Percentiles rank a stretch among this genome's conserved stretches.
Conservation (phyloP, 495 filamentous ascomycete species). For the Lindgomyces ingoldianus region DNA sequence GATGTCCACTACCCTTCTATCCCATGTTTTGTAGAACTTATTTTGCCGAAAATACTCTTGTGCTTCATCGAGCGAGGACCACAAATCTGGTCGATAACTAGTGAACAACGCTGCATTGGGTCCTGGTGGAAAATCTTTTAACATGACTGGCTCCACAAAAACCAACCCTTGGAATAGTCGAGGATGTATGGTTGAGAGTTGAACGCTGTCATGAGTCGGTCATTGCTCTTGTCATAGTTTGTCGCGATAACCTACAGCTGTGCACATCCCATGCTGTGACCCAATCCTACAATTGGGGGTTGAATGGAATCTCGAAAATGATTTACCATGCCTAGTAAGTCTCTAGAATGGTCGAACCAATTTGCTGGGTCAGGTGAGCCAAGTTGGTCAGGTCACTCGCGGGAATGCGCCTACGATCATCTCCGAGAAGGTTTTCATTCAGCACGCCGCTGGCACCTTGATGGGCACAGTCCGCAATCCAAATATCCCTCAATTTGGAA, state of each 20-base stretch:
- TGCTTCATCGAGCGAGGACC: conserved; percentile 36
- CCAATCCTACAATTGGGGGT: conserved; percentile 79
- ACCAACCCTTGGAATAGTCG: conserved; percentile 73
- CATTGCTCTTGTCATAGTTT: too few species aligned
- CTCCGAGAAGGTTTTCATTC: conserved; percentile 42
- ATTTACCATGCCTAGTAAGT: conserved; percentile 83
- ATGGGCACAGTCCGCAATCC: conserved; percentile 46
- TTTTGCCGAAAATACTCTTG: neutral
- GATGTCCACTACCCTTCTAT: too few species aligned
- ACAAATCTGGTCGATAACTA: conserved; percentile 34
- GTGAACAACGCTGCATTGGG: conserved; percentile 34
- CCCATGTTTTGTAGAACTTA: conserved; percentile 41
- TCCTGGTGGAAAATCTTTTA: conserved; percentile 39
- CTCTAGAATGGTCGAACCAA: conserved; percentile 84
- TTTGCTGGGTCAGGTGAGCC: too few species aligned
- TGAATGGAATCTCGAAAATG: conserved; percentile 77
- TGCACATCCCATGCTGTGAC: conserved; percentile 85
- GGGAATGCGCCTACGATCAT: too few species aligned
- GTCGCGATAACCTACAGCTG: conserved; percentile 55
- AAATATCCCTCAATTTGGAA: conserved; percentile 46
- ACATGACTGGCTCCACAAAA: conserved; percentile 77
- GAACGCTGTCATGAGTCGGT: conserved; percentile 31
- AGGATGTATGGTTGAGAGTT: conserved; percentile 72
- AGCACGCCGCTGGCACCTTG: conserved; percentile 45
- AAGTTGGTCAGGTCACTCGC: too few species aligned